phyloP scores from a whole-genome alignment of 176 grass and related monocot genomes.

The Microstegium vimineum region DNA sequence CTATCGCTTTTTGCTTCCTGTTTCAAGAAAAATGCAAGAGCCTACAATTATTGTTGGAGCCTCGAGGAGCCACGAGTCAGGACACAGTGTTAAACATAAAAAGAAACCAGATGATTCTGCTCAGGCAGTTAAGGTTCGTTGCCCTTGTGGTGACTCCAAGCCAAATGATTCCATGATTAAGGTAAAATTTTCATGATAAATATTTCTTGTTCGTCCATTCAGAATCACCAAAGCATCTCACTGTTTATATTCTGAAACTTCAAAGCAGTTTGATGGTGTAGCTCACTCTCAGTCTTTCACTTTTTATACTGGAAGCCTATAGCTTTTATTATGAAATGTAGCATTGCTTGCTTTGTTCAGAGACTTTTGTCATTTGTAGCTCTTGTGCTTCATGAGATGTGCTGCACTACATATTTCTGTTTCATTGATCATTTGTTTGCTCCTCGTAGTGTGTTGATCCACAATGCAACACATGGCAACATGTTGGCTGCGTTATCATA shows the following conservation, averaged over 20 bases:
- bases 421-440: neutral
- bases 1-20: conserved; percentile 11
- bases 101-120: conserved; percentile 48
- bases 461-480: conserved; percentile 67
- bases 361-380: neutral
- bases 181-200: conserved; percentile 41
- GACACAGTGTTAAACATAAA: conserved; percentile 39
- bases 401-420: neutral
- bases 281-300: neutral
- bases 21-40: conserved; percentile 80
- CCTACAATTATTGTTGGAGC: conserved; percentile 36
- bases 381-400: neutral
- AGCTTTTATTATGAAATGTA: conserved; percentile 9
- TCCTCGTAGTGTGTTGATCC: conserved; percentile 12
- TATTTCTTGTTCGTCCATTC: conserved; percentile 16
- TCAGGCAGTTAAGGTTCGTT: conserved; percentile 52
- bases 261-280: conserved; percentile 13
- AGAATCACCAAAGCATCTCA: conserved; percentile 11
- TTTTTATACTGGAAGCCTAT: neutral
- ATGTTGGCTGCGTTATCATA: conserved; percentile 72
- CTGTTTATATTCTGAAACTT: conserved; percentile 11
- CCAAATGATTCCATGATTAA: conserved; percentile 56
- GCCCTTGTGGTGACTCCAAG: conserved; percentile 61
- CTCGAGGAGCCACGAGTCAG: conserved; percentile 31
- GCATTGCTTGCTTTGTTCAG: neutral